Conservation (phyloP, 2,329 filamentous ascomycete genomes). For the Ophiostoma novo-ulmi region DNA sequence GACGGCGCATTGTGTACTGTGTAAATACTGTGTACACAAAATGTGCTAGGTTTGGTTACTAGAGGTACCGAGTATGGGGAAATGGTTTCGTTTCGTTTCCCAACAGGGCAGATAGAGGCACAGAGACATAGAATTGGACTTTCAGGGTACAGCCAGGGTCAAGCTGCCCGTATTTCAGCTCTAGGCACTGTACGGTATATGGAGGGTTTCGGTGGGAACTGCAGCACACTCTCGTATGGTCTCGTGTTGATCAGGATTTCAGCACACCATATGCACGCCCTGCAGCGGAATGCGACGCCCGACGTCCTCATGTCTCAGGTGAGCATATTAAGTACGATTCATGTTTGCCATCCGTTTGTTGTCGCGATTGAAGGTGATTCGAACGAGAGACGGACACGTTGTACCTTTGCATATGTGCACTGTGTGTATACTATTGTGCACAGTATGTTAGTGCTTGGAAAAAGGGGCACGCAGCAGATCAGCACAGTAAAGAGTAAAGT, state of each 20-base stretch:
- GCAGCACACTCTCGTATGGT: background rate
- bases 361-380: slow-evolving; percentile 12
- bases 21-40: background rate
- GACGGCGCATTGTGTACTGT: background rate
- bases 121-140: background rate
- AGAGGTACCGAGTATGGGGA: slow-evolving; percentile 2
- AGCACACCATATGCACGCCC: background rate
- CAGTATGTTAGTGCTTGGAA: slow-evolving; percentile 19
- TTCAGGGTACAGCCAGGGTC: background rate
- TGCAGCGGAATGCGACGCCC: slow-evolving; percentile 11
- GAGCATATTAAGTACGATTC: background rate
- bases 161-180: background rate
- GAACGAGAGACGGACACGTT: slow-evolving; percentile 23
- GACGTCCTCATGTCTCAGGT: background rate
- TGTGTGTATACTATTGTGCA: slow-evolving; percentile 10
- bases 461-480: slow-evolving; percentile 19
- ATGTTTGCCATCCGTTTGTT: background rate
- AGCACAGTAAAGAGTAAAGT: background rate
- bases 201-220: background rate
- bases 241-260: background rate
- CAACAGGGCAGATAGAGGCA: background rate
- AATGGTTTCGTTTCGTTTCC: slow-evolving; percentile 14
- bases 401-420: background rate
- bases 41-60: background rate
- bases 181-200: background rate